Evolutionary conservation across 163 green algal species (phyloP).

Genomic region (Scenedesmus sp.): DNA sequence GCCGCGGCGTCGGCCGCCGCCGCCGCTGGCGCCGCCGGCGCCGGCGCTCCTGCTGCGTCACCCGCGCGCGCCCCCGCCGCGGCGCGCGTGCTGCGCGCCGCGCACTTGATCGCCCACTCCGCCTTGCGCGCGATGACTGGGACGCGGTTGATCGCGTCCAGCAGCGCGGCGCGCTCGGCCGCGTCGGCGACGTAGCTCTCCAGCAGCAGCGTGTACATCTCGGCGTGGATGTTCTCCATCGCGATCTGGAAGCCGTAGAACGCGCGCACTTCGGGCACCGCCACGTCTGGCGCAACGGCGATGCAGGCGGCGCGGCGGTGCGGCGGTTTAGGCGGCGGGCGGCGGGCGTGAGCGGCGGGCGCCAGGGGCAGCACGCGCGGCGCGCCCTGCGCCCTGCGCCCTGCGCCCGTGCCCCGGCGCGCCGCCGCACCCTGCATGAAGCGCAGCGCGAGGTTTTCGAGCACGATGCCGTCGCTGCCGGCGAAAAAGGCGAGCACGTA

Average conservation of each 20-base stretch:
- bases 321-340: too few species aligned
- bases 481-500: conserved; percentile 90
- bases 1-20: too few species aligned
- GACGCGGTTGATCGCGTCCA: conserved; percentile 69
- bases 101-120: conserved; percentile 73
- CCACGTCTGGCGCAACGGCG: conserved; percentile 46
- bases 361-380: too few species aligned
- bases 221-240: conserved; percentile 94
- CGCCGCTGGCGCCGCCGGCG: too few species aligned
- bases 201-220: conserved; percentile 95
- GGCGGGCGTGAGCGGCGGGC: too few species aligned
- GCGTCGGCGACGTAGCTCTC: conserved; percentile 67
- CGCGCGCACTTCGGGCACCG: conserved; percentile 80
- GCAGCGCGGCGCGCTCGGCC: conserved; percentile 60
- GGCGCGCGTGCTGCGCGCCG: not conserved
- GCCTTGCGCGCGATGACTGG: conserved; percentile 74
- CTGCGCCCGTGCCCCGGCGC: too few species aligned
- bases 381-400: too few species aligned
- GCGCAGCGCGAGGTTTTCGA: conserved; percentile 83
- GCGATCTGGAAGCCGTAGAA: conserved; percentile 97
- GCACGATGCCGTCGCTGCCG: conserved; percentile 84
- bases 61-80: too few species aligned
- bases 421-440: conserved; percentile 85
- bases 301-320: too few species aligned
- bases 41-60: too few species aligned